Evolutionary conservation across 768 basidiomycete genomes (phyloP), one percentile per base, ranked within the genome.

Genomic region (Boletus sensibilis): DNA sequence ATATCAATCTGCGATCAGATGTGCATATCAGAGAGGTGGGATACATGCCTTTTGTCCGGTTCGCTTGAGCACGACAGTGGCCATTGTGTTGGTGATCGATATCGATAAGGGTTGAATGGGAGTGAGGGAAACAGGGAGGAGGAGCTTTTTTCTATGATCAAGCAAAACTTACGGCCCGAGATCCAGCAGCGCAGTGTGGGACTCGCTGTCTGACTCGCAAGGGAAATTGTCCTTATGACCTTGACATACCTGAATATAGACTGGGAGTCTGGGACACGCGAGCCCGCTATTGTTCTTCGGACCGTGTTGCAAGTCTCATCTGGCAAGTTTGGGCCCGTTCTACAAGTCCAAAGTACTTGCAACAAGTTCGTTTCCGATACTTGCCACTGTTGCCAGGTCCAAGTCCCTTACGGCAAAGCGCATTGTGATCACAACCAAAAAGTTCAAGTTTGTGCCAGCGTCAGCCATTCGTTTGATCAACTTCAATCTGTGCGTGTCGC

Each of bases 1-100:
- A 50, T 59, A 34, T 47, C 14, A 38, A 46, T 46, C 10, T 27
- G 21, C 12, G 40, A 39, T 57, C 34, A 37, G 46, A 46, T 49
- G 52, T 11, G 29, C 5, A 23, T 4, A 25, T 20, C n/a, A 21
- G 35, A 53, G 52, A 43, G 37, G 23, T 21, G 16, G 11, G 46
- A 27, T 40, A 42, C 68, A 21, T 55, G 79, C 87, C 80, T 85
- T 82, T 58, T 81, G 78, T 18, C 78, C 80, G 43, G 85, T 88
- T 62, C 83, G 75, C 68, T 82, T 82, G 68, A 88, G 72, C 21
- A 73, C 70, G 68, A 85, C 60, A 52, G 81, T 66, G 46, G 82
- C 71, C 83, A 87, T 86, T 57, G 57, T 45, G 53, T 25, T 42
- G 43, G 4, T 45, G 55, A 56, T 59, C n/a, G 48, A 52, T 54